Evolutionary conservation across 768 basidiomycete genomes (phyloP).

Genomic region (Leccinellum albellum): DNA sequence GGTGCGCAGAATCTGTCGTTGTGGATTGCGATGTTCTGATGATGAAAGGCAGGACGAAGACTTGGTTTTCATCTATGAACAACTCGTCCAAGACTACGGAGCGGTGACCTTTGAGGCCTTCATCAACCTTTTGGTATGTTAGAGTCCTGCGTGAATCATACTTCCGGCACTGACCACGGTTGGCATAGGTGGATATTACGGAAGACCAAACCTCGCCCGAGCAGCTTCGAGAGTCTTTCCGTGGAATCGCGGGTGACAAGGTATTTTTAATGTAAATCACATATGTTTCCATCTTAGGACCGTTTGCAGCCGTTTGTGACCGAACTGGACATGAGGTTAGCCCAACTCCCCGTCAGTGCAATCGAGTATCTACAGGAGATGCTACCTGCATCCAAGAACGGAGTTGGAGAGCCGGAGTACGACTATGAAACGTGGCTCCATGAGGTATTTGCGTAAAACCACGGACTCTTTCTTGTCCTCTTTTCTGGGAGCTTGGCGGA

Average conservation of each 20-base stretch:
- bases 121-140: slow-evolving; percentile 78
- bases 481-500: not conserved
- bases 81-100: slow-evolving; percentile 77
- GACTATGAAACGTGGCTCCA: slow-evolving; percentile 83
- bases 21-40: not conserved
- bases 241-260: slow-evolving; percentile 87
- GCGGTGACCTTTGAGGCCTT: slow-evolving; percentile 92
- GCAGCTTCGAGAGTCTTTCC: slow-evolving; percentile 90
- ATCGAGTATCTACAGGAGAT: slow-evolving; percentile 80
- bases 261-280: slow-evolving; percentile 35
- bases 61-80: slow-evolving; percentile 76
- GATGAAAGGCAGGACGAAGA: slow-evolving; percentile 66
- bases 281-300: not conserved
- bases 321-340: slow-evolving; percentile 85
- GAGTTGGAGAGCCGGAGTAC: slow-evolving; percentile 61
- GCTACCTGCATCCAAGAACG: slow-evolving; percentile 61
- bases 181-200: slow-evolving; percentile 79
- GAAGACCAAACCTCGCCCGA: slow-evolving; percentile 94
- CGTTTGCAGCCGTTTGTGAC: slow-evolving; percentile 78
- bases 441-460: slow-evolving; percentile 60
- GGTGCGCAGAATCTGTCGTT: slow-evolving; percentile 35
- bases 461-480: not conserved
- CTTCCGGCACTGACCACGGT: not conserved
- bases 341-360: slow-evolving; percentile 68
- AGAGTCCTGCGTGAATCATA: not conserved